Conservation (phyloP, 306 rosid genomes). For the Gynostemma pentaphyllum region DNA sequence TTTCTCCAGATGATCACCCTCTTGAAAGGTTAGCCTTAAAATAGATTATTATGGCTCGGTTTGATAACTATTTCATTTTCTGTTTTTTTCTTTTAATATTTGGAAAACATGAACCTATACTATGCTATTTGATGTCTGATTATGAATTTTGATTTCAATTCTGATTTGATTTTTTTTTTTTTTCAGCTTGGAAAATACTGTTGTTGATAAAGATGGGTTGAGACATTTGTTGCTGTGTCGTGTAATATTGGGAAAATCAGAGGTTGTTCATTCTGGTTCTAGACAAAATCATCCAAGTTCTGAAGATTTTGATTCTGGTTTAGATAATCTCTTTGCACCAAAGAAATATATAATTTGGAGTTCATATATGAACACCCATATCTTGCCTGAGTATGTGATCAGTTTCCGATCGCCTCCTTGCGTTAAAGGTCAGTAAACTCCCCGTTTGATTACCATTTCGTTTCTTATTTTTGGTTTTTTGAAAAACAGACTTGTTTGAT, state of each 20-base stretch:
- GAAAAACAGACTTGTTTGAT: no score
- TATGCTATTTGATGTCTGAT: no score
- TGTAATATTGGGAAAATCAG: constrained; percentile 63
- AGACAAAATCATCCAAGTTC: constrained; percentile 46
- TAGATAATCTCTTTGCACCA: constrained; percentile 39
- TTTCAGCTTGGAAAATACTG: constrained; percentile 34
- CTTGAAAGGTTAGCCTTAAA: constrained; percentile 33
- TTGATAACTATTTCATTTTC: background rate
- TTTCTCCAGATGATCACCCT: constrained; percentile 51
- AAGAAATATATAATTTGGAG: constrained; percentile 57
- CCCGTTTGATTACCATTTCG: no score
- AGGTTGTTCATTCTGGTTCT: constrained; percentile 44
- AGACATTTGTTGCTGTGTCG: constrained; percentile 68
- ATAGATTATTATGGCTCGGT: no score
- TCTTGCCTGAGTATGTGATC: constrained; percentile 55
- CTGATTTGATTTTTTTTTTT: background rate
- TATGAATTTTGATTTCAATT: background rate
- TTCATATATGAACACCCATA: constrained; percentile 60
- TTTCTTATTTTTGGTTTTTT: no score
- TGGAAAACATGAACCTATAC: background rate
- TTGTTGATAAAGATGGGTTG: constrained; percentile 41
- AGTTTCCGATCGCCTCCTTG: constrained; percentile 47
- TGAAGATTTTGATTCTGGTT: constrained; percentile 58
- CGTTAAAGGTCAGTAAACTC: constrained; percentile 26
- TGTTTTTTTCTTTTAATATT: background rate